Conservation (phyloP, 2,329 filamentous ascomycete species). For the Paramyrothecium roridum region DNA sequence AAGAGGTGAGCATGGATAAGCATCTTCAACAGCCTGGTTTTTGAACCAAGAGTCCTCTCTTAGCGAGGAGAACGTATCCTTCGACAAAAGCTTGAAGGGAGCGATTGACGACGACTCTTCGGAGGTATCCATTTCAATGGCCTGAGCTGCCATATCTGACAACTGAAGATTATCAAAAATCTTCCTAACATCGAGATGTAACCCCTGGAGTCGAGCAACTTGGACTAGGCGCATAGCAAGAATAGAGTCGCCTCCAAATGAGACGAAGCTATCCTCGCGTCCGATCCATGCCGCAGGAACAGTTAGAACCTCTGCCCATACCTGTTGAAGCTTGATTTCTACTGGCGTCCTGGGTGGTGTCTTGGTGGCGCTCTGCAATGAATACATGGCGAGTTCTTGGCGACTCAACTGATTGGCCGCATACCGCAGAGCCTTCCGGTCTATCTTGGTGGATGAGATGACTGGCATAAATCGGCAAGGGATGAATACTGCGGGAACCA, state of each 20-base stretch:
- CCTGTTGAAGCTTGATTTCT: slow-evolving; percentile 3
- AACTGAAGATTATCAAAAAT: slow-evolving; percentile 7
- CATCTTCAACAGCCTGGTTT: slow-evolving; percentile 1
- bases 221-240: slow-evolving; percentile 10
- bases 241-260: slow-evolving; percentile 11
- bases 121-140: neutral
- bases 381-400: slow-evolving; percentile 2
- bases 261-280: slow-evolving; percentile 7
- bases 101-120: neutral
- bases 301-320: neutral
- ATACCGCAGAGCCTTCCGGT: slow-evolving; percentile 5
- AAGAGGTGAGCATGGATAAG: slow-evolving; percentile 1
- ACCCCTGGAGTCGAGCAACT: neutral
- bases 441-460: slow-evolving; percentile 13
- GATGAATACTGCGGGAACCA: slow-evolving; percentile 14
- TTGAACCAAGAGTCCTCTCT: neutral
- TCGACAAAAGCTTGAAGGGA: neutral
- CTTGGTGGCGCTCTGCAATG: neutral
- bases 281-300: slow-evolving; percentile 5
- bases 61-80: neutral
- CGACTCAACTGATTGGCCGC: neutral
- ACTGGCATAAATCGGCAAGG: slow-evolving; percentile 13
- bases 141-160: slow-evolving; percentile 9
- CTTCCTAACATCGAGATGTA: slow-evolving; percentile 6
- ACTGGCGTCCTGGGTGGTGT: neutral